phyloP scores from a whole-genome alignment of 768 basidiomycete species.

The Hygrophorus pudorinus region DNA sequence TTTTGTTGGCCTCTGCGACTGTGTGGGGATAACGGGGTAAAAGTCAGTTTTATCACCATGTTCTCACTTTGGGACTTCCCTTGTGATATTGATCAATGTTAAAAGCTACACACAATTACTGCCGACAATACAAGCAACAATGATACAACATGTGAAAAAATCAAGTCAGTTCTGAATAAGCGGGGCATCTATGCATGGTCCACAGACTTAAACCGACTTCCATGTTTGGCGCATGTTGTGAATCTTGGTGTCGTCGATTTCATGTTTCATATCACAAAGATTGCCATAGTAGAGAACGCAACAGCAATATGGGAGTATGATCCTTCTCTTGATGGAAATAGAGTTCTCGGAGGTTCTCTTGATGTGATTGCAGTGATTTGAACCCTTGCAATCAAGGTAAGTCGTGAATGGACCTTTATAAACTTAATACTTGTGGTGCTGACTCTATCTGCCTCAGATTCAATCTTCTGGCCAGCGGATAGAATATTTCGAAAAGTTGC shows the following conservation, averaged over 20 bases:
- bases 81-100: background rate
- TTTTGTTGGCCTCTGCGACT: slow-evolving; percentile 15
- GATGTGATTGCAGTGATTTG: slow-evolving; percentile 21
- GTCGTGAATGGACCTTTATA: slow-evolving; percentile 5
- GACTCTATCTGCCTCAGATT: no score
- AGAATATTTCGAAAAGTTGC: slow-evolving; percentile 15
- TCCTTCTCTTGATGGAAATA: slow-evolving; percentile 14
- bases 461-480: slow-evolving; percentile 16
- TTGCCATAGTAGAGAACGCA: slow-evolving; percentile 16
- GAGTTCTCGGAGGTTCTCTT: slow-evolving; percentile 16
- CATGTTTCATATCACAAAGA: slow-evolving; percentile 22
- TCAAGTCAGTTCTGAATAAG: slow-evolving; percentile 10
- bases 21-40: slow-evolving; percentile 13
- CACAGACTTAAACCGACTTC: slow-evolving; percentile 12
- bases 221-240: slow-evolving; percentile 21
- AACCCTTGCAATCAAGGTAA: slow-evolving; percentile 22
- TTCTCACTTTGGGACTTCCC: background rate
- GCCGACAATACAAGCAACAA: slow-evolving; percentile 19
- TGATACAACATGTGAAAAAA: slow-evolving; percentile 9
- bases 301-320: slow-evolving; percentile 26
- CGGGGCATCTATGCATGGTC: slow-evolving; percentile 8
- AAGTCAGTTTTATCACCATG: slow-evolving; percentile 14
- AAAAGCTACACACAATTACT: slow-evolving; percentile 15
- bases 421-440: no score
- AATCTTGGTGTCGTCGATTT: slow-evolving; percentile 18